phyloP scores from a whole-genome alignment of 1,139 yeast genomes.

The Hemisphaericaspora subhashii region DNA sequence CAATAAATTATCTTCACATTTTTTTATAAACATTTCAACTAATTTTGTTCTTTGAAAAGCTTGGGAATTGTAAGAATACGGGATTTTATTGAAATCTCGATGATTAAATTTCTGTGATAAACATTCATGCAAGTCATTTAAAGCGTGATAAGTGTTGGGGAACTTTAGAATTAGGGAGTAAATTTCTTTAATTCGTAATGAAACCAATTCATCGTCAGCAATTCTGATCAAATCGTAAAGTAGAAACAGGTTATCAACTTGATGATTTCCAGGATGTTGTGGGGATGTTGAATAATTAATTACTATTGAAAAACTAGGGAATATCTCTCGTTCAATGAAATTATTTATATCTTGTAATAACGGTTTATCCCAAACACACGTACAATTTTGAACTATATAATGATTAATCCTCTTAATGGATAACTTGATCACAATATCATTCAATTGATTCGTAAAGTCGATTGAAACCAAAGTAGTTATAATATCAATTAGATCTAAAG shows the following conservation, averaged over 20 bases:
- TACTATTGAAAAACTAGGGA: conserved; percentile 35
- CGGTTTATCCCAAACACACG: conserved; percentile 42
- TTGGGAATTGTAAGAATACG: conserved; percentile 23
- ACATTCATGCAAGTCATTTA: conserved; percentile 63
- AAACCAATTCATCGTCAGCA: conserved; percentile 46
- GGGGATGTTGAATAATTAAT: conserved; percentile 6
- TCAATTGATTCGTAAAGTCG: conserved; percentile 34
- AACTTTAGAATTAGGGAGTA: conserved; percentile 59
- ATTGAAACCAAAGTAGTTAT: conserved; percentile 23
- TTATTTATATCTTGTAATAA: conserved; percentile 34
- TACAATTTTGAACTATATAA: conserved; percentile 36
- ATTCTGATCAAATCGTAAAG: conserved; percentile 37
- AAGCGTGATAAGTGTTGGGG: conserved; percentile 60
- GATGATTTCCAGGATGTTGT: conserved; percentile 9
- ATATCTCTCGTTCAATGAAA: conserved; percentile 41
- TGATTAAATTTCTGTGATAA: conserved; percentile 27
- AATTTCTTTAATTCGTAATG: conserved; percentile 60
- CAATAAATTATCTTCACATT: conserved; percentile 53
- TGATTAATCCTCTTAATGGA: conserved; percentile 41
- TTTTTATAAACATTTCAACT: conserved; percentile 53
- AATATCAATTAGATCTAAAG: conserved; percentile 13
- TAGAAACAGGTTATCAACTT: conserved; percentile 21
- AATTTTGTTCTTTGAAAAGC: conserved; percentile 49
- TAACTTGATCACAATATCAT: conserved; percentile 40
- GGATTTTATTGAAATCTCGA: conserved; percentile 8